These are phyloP conservation scores for Venturiaceae sp. DNA, from an alignment of 2,329 filamentous ascomycete genomes.

Conservation along the genomic window DNA sequence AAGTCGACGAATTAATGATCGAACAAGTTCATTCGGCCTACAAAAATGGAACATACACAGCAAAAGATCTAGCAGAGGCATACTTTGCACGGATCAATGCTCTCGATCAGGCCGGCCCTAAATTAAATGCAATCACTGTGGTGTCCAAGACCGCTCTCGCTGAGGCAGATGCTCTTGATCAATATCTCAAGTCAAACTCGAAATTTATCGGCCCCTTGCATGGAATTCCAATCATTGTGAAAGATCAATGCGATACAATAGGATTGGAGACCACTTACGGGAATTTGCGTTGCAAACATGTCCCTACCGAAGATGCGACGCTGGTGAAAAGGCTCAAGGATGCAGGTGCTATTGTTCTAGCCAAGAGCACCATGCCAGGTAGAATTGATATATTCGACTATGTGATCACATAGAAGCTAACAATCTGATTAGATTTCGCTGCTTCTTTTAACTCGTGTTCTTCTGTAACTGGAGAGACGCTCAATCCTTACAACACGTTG, in stretches of 20 bases:
- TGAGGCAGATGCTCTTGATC: slow-evolving; percentile 5
- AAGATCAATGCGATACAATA: slow-evolving; percentile 6
- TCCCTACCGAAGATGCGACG: slow-evolving; percentile 4
- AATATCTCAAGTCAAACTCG: background rate
- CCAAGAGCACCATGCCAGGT: slow-evolving; percentile 7
- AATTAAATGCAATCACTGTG: slow-evolving; percentile 1
- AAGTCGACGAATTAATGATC: slow-evolving; percentile 1
- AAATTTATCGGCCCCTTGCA: slow-evolving; percentile 3
- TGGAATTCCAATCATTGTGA: slow-evolving; percentile 3
- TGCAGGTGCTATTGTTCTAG: slow-evolving; percentile 4
- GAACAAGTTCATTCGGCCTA: slow-evolving; percentile 4
- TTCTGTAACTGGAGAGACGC: slow-evolving; percentile 4
- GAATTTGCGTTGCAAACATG: slow-evolving; percentile 2
- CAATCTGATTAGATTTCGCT: background rate
- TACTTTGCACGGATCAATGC: background rate
- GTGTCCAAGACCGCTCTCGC: background rate
- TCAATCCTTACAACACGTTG: slow-evolving; percentile 14
- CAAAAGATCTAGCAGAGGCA: background rate
- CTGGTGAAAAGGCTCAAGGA: slow-evolving; percentile 5
- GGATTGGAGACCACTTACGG: slow-evolving; percentile 1
- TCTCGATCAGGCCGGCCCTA: background rate
- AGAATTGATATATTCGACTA: background rate
- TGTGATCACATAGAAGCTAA: background rate
- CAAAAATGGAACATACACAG: background rate
- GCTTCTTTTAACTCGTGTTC: slow-evolving; percentile 3